Conservation (phyloP, 169 alveolate genomes). For the Cardiosporidium cionae region DNA sequence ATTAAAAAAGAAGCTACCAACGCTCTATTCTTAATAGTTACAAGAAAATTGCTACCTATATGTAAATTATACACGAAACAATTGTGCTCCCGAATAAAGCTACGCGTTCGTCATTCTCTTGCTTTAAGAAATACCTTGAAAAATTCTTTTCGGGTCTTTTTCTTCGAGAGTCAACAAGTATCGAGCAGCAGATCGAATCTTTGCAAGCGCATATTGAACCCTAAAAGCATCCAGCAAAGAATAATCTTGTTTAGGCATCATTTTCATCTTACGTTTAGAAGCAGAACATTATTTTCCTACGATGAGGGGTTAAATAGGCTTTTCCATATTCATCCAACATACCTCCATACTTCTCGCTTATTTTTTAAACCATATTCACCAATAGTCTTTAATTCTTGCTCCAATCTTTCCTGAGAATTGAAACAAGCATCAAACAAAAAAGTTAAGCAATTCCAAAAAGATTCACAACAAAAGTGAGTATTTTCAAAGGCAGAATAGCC, state of each 20-base stretch:
- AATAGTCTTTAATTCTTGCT: conserved; percentile 87
- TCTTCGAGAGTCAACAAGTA: conserved; percentile 94
- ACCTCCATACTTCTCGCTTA: conserved; percentile 97
- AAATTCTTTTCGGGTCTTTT: conserved; percentile 87
- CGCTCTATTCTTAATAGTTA: no score
- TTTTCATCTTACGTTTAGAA: not conserved
- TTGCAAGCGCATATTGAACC: conserved; percentile 93
- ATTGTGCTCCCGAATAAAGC: no score
- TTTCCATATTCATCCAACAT: not conserved
- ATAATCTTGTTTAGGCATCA: no score
- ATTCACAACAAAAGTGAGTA: no score
- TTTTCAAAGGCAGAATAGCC: no score
- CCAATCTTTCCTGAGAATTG: conserved; percentile 77
- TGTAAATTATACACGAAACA: no score
- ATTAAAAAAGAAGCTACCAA: no score
- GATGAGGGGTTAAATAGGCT: not conserved
- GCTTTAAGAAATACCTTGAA: conserved; percentile 90
- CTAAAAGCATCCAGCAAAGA: not conserved
- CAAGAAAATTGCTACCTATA: no score
- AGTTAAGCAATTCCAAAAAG: no score
- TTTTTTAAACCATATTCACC: conserved; percentile 98
- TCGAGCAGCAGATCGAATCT: conserved; percentile 99
- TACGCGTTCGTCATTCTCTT: no score
- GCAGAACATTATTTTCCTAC: not conserved
- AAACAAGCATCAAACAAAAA: not conserved